A percentile compares a stretch with the other conserved stretches of the same genome.
phyloP scores from a whole-genome alignment of 2,329 filamentous ascomycete genomes.

The Stachybotrys elegans region DNA sequence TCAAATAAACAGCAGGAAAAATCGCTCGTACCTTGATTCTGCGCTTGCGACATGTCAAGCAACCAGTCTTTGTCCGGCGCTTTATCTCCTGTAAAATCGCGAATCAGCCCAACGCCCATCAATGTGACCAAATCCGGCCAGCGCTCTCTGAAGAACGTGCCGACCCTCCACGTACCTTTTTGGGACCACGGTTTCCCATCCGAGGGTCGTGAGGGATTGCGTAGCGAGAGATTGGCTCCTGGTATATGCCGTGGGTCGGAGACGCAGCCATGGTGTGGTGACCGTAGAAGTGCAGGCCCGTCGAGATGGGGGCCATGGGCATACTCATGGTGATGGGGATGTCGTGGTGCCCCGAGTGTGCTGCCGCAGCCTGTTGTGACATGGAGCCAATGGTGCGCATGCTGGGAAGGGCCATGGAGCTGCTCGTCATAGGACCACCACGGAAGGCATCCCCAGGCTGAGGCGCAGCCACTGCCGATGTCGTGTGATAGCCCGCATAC shows the following conservation, averaged over 20 bases:
- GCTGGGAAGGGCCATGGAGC: slow-evolving; percentile 31
- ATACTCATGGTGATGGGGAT: slow-evolving; percentile 28
- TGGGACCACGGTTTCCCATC: slow-evolving; percentile 44
- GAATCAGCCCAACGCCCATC: slow-evolving; percentile 5
- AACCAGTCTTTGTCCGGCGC: slow-evolving; percentile 58
- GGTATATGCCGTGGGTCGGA: slow-evolving; percentile 35
- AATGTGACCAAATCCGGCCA: slow-evolving; percentile 1
- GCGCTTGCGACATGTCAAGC: slow-evolving; percentile 56
- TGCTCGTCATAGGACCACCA: slow-evolving; percentile 20
- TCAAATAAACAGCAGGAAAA: slow-evolving; percentile 14
- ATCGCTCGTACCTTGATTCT: slow-evolving; percentile 52
- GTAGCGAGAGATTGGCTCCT: slow-evolving; percentile 40
- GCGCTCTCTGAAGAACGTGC: slow-evolving; percentile 1
- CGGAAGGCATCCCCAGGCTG: slow-evolving; percentile 24
- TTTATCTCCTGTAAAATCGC: slow-evolving; percentile 50
- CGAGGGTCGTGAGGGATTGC: slow-evolving; percentile 44
- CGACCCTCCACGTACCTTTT: slow-evolving; percentile 43
- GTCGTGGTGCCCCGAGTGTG: slow-evolving; percentile 21
- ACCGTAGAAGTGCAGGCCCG: slow-evolving; percentile 38
- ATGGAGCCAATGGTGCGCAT: slow-evolving; percentile 35
- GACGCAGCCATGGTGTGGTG: slow-evolving; percentile 29
- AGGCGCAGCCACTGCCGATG: slow-evolving; percentile 15
- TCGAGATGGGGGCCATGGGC: slow-evolving; percentile 21
- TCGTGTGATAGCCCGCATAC: slow-evolving; percentile 25
- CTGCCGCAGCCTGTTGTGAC: slow-evolving; percentile 19